Conservation (phyloP, 768 basidiomycete species). For the Suillus luteus region DNA sequence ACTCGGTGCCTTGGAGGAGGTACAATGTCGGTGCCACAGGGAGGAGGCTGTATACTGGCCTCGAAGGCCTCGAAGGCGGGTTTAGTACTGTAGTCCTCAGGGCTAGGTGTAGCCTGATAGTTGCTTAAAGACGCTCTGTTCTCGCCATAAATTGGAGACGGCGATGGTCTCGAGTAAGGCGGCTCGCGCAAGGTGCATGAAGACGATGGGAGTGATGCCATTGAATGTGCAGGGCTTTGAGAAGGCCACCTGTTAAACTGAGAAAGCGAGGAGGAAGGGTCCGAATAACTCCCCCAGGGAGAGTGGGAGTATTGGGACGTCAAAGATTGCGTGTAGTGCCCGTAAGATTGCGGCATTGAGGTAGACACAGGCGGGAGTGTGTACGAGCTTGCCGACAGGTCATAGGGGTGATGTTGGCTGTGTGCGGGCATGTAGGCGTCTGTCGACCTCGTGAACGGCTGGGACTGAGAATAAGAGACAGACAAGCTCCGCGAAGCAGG, state of each 20-base stretch:
- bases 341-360: conserved; percentile 28
- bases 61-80: conserved; percentile 33
- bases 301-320: conserved; percentile 30
- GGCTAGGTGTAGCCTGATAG: conserved; percentile 41
- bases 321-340: conserved; percentile 26
- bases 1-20: conserved; percentile 59
- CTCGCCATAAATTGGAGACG: conserved; percentile 31
- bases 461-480: conserved; percentile 24
- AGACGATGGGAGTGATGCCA: conserved; percentile 24
- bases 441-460: conserved; percentile 29
- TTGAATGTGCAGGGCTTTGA: conserved; percentile 30
- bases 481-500: conserved; percentile 23
- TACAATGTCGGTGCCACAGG: conserved; percentile 44
- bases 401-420: conserved; percentile 28
- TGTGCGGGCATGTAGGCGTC: conserved; percentile 29
- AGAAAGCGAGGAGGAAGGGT: conserved; percentile 29
- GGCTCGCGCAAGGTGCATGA: conserved; percentile 34
- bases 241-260: conserved; percentile 35
- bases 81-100: conserved; percentile 40
- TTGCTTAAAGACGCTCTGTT: conserved; percentile 36
- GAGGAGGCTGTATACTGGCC: conserved; percentile 19
- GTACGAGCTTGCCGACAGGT: conserved; percentile 30
- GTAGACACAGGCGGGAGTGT: conserved; percentile 35
- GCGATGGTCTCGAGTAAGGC: conserved; percentile 43
- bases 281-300: conserved; percentile 30